Conservation (phyloP, 1,284 basidiomycete species). For the Phylloboletellus chloephorus region DNA sequence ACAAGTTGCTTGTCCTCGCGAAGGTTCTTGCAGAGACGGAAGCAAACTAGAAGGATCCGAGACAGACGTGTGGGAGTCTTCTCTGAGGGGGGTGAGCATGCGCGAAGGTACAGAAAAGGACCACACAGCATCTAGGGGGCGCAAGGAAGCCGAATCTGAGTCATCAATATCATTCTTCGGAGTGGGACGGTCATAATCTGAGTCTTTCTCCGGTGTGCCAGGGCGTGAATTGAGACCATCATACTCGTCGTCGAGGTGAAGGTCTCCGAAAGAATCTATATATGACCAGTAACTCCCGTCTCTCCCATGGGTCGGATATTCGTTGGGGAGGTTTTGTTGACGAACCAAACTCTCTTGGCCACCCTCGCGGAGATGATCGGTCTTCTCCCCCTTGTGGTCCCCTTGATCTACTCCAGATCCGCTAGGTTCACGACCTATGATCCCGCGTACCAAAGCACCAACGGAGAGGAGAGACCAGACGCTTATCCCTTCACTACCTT, state of each 20-base stretch:
- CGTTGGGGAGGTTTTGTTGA: constrained; percentile 14
- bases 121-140: constrained; percentile 24
- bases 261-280: constrained; percentile 28
- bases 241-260: constrained; percentile 20
- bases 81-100: constrained; percentile 26
- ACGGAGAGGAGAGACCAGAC: constrained; percentile 54
- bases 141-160: constrained; percentile 25
- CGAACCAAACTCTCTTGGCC: constrained; percentile 21
- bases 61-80: constrained; percentile 20
- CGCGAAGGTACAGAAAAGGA: constrained; percentile 27
- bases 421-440: constrained; percentile 33
- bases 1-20: constrained; percentile 24
- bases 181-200: constrained; percentile 34
- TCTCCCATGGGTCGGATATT: constrained; percentile 8
- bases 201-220: constrained; percentile 18
- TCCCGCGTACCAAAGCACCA: constrained; percentile 36
- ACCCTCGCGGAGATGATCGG: constrained; percentile 12
- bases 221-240: constrained; percentile 13
- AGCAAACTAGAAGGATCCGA: constrained; percentile 24
- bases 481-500: constrained; percentile 34
- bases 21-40: constrained; percentile 26
- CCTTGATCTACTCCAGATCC: constrained; percentile 32
- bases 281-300: constrained; percentile 22
- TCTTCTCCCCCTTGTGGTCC: constrained; percentile 40
- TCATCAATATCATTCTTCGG: constrained; percentile 29